Conservation (phyloP, 2,329 filamentous ascomycete species). For the Xenoacremonium recifei region DNA sequence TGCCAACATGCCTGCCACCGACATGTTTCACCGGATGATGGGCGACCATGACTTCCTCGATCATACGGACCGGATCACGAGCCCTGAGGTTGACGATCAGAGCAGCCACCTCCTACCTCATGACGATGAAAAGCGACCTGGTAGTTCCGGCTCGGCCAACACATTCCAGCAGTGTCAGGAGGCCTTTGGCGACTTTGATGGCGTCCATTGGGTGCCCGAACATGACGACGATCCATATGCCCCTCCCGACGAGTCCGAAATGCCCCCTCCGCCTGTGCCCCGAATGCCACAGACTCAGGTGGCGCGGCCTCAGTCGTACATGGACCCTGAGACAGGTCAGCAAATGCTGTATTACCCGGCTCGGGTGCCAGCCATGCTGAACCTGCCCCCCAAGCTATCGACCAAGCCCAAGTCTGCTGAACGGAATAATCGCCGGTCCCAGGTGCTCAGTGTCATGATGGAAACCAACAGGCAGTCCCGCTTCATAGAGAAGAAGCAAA, state of each 20-base stretch:
- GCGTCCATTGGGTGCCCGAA: constrained; percentile 68
- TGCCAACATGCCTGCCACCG: constrained; percentile 25
- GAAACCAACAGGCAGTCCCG: constrained; percentile 27
- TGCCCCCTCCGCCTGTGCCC: constrained; percentile 19
- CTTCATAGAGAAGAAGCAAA: constrained; percentile 15
- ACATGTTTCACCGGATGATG: constrained; percentile 35
- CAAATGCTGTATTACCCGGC: constrained; percentile 95
- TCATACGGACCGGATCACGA: constrained; percentile 4
- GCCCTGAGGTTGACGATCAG: background rate
- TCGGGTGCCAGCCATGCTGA: constrained; percentile 89
- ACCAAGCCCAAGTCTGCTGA: constrained; percentile 64
- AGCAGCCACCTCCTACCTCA: background rate
- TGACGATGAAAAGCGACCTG: constrained; percentile 21
- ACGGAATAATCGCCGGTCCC: constrained; percentile 69
- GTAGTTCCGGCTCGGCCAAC: constrained; percentile 53
- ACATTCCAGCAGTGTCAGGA: constrained; percentile 65
- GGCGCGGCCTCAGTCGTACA: constrained; percentile 54
- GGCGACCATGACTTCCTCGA: constrained; percentile 22
- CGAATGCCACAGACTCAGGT: constrained; percentile 23
- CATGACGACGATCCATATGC: constrained; percentile 27
- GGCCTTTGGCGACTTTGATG: constrained; percentile 80
- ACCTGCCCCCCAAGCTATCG: constrained; percentile 84
- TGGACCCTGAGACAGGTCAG: constrained; percentile 65
- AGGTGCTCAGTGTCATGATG: constrained; percentile 64
- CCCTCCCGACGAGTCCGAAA: constrained; percentile 13